Conservation (phyloP, 2,329 filamentous ascomycete genomes). For the Botrytis byssoidea region DNA sequence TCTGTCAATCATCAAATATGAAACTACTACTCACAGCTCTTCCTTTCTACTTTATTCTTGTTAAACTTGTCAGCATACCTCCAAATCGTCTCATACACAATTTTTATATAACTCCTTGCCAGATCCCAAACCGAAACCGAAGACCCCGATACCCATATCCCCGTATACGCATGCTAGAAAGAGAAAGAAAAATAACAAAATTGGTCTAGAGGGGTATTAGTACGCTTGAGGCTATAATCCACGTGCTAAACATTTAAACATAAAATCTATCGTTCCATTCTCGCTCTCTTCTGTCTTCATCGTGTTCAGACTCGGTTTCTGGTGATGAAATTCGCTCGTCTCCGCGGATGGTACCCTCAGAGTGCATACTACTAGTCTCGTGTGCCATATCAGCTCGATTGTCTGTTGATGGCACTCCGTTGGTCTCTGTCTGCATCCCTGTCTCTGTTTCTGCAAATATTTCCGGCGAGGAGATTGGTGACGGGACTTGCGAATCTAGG, state of each 20-base stretch:
- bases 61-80: not conserved
- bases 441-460: not conserved
- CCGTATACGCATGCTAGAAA: slow-evolving; percentile 5
- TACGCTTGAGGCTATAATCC: not conserved
- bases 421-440: not conserved
- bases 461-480: not conserved
- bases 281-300: not conserved
- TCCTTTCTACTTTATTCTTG: not conserved
- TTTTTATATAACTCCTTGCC: slow-evolving; percentile 20
- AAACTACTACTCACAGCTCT: not conserved
- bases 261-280: slow-evolving; percentile 13
- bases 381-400: not conserved
- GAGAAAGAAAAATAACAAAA: slow-evolving; percentile 3
- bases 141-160: not conserved
- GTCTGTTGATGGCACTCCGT: not conserved
- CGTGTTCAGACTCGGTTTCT: not conserved
- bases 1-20: slow-evolving; percentile 19
- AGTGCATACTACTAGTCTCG: slow-evolving; percentile 11
- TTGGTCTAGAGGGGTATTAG: slow-evolving; percentile 24
- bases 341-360: slow-evolving; percentile 17
- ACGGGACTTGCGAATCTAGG: not conserved
- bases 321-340: slow-evolving; percentile 3
- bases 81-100: slow-evolving; percentile 18
- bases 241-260: slow-evolving; percentile 16
- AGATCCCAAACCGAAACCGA: slow-evolving; percentile 1